Base-by-base conservation (phyloP, 2,329 filamentous ascomycete species). In the Scedosporium dehoogii region DNA sequence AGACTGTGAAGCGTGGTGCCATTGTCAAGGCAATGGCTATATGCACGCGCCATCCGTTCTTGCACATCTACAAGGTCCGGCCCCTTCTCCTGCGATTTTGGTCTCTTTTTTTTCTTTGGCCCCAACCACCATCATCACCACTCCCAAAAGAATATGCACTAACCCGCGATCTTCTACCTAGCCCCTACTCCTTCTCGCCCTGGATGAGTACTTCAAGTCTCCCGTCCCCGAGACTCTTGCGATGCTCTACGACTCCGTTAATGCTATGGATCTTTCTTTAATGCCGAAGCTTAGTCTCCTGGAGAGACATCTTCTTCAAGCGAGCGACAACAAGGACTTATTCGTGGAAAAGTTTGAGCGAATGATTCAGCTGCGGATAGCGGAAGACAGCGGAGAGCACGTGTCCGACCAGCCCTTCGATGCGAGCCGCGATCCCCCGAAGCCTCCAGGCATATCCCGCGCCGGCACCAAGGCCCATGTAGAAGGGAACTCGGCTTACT, bases 11-110 rank as follows among this genome's bases (percentile, higher is more conserved):
- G 76, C 87, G 94, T 82, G 94, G 94, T 63, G 94, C 94, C 21
- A 83, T 97, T 59, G 93, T 97, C 63, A 97, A 97, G 73, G 91
- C 94, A 51, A 99, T 99, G 94, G 94, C 94, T 33, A 97, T 99
- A 68, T 99, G 94, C 79, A 99, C 94, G 6, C 83, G 94, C 53
- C 94, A 99, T 78, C 92, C 94, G 3, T 99, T 99, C 75, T 78
- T 99, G 67, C 94, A 99, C 75, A 99, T 99, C 66, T 99, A 99
- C 79, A 99, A 99, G 83, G 90, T 89, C 73, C 67, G 79, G 18
- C 18, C 44, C 46, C 21, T 9, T 60, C 61, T 46, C 33, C 44
- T 62, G 21, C 44, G 29, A n/a, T 62, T 64, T 29, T 51, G 6
- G 5, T 60, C n/a, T n/a, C n/a, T n/a, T 10, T 21, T 33, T 18